Conservation (phyloP, 179 eudicot genomes). For the Camellia oleifera region DNA sequence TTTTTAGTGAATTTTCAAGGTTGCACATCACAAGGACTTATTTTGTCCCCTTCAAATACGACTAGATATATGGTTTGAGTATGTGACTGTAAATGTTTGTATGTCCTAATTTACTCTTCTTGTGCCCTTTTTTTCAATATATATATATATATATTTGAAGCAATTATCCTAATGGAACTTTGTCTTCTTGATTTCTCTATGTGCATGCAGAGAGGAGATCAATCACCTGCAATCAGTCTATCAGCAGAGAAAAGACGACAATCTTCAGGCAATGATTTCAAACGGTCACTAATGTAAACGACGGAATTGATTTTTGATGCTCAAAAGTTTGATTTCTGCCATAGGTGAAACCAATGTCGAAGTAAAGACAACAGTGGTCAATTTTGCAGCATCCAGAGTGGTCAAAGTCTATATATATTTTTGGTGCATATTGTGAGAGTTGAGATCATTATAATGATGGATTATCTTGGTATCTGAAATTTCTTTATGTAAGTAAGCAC, state of each 20-base stretch:
- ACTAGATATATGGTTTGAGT: not conserved
- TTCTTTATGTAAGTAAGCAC: not conserved
- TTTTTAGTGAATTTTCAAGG: no score
- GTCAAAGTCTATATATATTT: not conserved
- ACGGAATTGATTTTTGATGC: not conserved
- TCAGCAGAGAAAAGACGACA: constrained; percentile 34
- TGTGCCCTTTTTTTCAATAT: not conserved
- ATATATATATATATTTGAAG: not conserved
- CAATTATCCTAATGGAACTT: not conserved
- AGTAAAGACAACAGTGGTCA: not conserved
- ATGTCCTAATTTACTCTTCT: not conserved
- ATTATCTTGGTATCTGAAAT: constrained; percentile 6
- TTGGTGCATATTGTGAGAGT: not conserved
- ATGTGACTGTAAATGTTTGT: not conserved
- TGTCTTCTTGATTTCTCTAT: not conserved
- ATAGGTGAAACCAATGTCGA: not conserved
- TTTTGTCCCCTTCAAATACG: no score
- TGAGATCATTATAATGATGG: not conserved
- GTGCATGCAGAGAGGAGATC: constrained; percentile 27
- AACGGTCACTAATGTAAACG: constrained; percentile 27
- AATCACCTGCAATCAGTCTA: constrained; percentile 22
- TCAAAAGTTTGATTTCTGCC: not conserved
- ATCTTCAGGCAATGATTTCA: constrained; percentile 22
- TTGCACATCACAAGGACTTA: not conserved
- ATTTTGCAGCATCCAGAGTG: not conserved